Evolutionary conservation across 2,329 filamentous ascomycete species (phyloP), one percentile per base, ranked within the genome.

Genomic region (Stagonosporopsis rhizophila): DNA sequence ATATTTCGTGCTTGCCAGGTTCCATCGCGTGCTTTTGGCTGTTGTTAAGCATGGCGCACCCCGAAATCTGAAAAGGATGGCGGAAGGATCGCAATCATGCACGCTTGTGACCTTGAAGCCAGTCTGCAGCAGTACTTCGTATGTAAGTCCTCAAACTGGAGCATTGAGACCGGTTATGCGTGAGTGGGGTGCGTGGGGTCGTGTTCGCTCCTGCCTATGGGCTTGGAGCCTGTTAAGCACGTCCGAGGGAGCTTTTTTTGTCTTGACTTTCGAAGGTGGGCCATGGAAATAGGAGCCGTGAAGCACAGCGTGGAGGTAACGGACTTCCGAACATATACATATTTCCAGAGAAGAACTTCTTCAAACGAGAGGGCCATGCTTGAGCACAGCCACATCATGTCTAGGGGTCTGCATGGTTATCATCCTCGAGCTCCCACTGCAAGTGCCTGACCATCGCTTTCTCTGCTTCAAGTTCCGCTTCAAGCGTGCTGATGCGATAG

Each of bases 401-500:
- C 42, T 32, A 56, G 20, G 19, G 14, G 28, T 5, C 39, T 15
- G 9, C 15, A 14, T n/a, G n/a, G 9, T 44, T 34, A 15, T 46
- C 41, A 19, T 23, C 15, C n/a, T 52, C 47, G 15, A 53, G 42
- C 44, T 67, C 55, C 67, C 67, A 71, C 49, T 67, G 62, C 20
- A 72, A 42, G 42, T 69, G 66, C 46, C 61, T 60, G 27, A 69
- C 65, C 34, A 81, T 70, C 25, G 74, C 77, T 57, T 77, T 80
- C 67, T 83, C 81, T 52, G 83, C 79, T 67, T 86, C 82, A 38
- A 79, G 72, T 68, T 87, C 83, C 14, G 80, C 80, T 68, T 87
- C 82, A 32, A 89, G 70, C 12, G 76, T 77, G 5, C 73, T 75
- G 81, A 96, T 79, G 64, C 88, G 78, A 70, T 90, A 78, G 78